A percentile compares a stretch with the other conserved stretches of the same genome.
These are phyloP conservation scores for Bryum argenteum DNA, from an alignment of 225 moss, liverwort and hornwort genomes.

Conservation along the genomic window DNA sequence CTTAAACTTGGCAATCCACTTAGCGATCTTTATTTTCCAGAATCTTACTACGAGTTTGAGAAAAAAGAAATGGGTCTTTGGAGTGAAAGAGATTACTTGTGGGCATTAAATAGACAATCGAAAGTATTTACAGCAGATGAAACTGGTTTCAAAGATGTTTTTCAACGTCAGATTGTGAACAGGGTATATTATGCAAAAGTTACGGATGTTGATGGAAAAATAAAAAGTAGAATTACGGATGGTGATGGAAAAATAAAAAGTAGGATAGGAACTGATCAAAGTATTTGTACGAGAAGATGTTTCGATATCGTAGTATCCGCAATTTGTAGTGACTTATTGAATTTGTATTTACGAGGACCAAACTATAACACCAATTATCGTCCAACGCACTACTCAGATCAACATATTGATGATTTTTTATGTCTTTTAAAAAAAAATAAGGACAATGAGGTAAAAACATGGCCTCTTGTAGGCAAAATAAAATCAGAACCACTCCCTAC, in stretches of 20 bases:
- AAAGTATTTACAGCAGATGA: accelerated
- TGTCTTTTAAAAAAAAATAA: background rate
- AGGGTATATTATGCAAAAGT: too few species aligned
- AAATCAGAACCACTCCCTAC: background rate
- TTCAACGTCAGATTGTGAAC: too few species aligned
- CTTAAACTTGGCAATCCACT: conserved; percentile 8
- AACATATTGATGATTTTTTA: background rate
- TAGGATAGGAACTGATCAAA: too few species aligned
- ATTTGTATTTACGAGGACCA: accelerated
- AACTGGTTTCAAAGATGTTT: background rate
- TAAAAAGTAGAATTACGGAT: too few species aligned
- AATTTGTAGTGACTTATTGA: background rate
- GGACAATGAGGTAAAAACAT: background rate
- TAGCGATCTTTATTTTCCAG: background rate
- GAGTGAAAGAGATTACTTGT: conserved; percentile 27
- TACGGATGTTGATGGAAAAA: too few species aligned
- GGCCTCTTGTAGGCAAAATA: background rate
- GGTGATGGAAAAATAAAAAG: too few species aligned
- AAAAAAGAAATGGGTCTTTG: conserved; percentile 19
- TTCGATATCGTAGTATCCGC: background rate
- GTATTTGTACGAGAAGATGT: too few species aligned
- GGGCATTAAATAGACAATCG: conserved; percentile 7
- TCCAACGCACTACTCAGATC: background rate
- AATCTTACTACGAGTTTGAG: background rate
- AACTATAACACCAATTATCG: background rate